Conservation (phyloP, 129 eudicot genomes). For the Calendula officinalis region DNA sequence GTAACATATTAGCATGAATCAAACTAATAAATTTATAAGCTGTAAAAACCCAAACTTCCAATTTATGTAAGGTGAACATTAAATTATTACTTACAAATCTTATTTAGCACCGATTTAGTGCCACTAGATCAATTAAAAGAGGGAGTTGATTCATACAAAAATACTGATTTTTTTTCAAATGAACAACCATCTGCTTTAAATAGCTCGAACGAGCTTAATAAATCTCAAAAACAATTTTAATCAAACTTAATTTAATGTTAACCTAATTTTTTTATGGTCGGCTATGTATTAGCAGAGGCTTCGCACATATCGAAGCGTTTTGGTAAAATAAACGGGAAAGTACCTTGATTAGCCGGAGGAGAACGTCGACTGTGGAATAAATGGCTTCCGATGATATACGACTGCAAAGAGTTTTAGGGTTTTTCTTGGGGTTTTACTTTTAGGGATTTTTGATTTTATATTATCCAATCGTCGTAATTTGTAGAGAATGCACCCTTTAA, state of each 20-base stretch:
- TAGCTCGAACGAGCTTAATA: too few species aligned
- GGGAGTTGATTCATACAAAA: too few species aligned
- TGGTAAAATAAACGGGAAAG: not conserved
- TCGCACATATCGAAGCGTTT: not conserved
- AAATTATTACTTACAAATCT: too few species aligned
- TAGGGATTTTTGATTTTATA: slow-evolving; percentile 19
- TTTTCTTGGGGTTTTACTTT: slow-evolving; percentile 15
- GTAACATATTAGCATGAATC: too few species aligned
- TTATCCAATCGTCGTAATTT: not conserved
- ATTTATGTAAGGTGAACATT: too few species aligned
- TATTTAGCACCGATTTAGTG: too few species aligned
- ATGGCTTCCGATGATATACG: slow-evolving; percentile 9
- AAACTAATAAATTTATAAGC: too few species aligned
- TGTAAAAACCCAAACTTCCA: too few species aligned
- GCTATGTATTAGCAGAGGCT: not conserved
- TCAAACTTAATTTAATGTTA: not conserved
- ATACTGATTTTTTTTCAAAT: too few species aligned
- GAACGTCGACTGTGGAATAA: not conserved
- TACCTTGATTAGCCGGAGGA: slow-evolving; percentile 28
- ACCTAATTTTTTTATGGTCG: not conserved
- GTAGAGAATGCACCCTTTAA: slow-evolving; percentile 5
- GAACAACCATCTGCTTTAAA: too few species aligned
- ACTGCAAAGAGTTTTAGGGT: slow-evolving; percentile 13
- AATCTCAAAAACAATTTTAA: too few species aligned
- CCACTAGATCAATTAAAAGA: too few species aligned